These are phyloP conservation scores for Orychophragmus violaceus DNA, from an alignment of 345 rosid species.

Conservation along the genomic window DNA sequence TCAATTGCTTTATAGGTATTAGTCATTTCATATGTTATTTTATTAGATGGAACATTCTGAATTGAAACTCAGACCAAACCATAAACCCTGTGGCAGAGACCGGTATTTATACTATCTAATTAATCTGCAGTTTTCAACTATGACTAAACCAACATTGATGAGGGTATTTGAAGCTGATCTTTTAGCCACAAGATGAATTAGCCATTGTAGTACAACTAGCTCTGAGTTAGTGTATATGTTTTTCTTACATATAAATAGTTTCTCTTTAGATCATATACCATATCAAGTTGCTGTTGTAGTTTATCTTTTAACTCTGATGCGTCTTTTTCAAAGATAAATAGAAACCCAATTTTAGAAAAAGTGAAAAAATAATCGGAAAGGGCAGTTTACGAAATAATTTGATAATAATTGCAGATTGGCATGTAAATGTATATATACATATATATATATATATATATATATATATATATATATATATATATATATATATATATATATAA, in stretches of 20 bases:
- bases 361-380: conserved; percentile 8
- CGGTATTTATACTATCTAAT: not conserved
- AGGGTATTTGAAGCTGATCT: not conserved
- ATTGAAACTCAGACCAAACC: not conserved
- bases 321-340: conserved; percentile 1
- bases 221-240: not conserved
- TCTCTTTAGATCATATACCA: not conserved
- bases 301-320: not conserved
- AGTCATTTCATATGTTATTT: not conserved
- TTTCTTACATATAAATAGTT: not conserved
- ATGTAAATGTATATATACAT: not conserved
- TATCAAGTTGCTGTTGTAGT: not conserved
- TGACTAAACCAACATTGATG: not conserved
- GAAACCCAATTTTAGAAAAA: not conserved
- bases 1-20: not conserved
- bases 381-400: conserved; percentile 28
- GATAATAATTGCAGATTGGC: conserved; percentile 24
- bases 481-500: not conserved
- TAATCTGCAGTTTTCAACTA: not conserved
- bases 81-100: not conserved
- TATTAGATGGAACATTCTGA: not conserved
- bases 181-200: not conserved
- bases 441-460: not conserved
- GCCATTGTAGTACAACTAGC: not conserved
- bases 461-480: not conserved